Evolutionary conservation across 2,329 filamentous ascomycete species (phyloP).

Genomic region (Fusarium concolor): DNA sequence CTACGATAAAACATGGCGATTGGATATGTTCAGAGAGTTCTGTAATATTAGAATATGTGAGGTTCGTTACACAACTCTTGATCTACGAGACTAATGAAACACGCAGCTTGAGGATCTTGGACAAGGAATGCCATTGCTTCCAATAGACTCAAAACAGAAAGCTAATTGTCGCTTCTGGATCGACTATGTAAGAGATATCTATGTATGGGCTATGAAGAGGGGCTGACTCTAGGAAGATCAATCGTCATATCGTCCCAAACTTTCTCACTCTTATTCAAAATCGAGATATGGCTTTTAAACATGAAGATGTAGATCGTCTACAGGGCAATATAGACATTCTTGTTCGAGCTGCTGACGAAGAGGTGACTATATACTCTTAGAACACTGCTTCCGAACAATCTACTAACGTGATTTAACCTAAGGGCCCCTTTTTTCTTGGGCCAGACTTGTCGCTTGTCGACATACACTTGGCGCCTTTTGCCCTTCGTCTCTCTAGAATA

Average conservation of each 20-base stretch:
- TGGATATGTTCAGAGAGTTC: slow-evolving; percentile 87
- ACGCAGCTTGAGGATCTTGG: slow-evolving; percentile 77
- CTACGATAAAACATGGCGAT: slow-evolving; percentile 79
- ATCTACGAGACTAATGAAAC: background rate
- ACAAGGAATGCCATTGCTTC: slow-evolving; percentile 70
- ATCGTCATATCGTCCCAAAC: slow-evolving; percentile 77
- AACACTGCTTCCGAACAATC: background rate
- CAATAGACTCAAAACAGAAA: slow-evolving; percentile 71
- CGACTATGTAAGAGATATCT: slow-evolving; percentile 70
- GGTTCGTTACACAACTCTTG: slow-evolving; percentile 37
- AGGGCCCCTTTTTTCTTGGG: slow-evolving; percentile 77
- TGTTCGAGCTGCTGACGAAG: slow-evolving; percentile 61
- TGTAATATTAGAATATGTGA: slow-evolving; percentile 86
- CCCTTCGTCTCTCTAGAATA: slow-evolving; percentile 74
- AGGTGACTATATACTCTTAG: slow-evolving; percentile 39
- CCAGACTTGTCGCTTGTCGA: slow-evolving; percentile 72
- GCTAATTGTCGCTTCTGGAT: slow-evolving; percentile 84
- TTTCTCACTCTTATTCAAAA: slow-evolving; percentile 81
- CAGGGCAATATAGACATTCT: slow-evolving; percentile 70
- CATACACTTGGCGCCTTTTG: slow-evolving; percentile 80
- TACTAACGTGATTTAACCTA: background rate
- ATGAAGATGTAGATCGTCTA: slow-evolving; percentile 69
- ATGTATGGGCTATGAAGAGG: background rate
- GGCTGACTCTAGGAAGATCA: slow-evolving; percentile 65
- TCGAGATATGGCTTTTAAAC: slow-evolving; percentile 68